phyloP scores from a whole-genome alignment of 202 grass and related monocot genomes.

The Digitaria exilis region DNA sequence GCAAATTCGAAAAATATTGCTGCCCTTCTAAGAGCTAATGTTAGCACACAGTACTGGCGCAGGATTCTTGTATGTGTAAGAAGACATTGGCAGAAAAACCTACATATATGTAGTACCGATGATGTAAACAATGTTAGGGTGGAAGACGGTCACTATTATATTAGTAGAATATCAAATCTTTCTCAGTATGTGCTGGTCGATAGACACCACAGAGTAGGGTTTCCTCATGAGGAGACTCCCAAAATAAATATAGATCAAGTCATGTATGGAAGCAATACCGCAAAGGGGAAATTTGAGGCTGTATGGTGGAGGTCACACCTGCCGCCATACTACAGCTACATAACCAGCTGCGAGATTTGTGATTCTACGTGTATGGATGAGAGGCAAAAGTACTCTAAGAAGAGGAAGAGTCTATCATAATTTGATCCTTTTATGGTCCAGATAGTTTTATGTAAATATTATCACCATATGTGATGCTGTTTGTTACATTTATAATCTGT shows the following conservation, averaged over 20 bases:
- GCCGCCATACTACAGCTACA: constrained; percentile 6
- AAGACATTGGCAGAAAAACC: not conserved
- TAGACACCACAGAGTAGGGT: not conserved
- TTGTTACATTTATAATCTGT: too few species aligned
- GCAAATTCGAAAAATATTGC: not conserved
- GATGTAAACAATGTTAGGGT: not conserved
- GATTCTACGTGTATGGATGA: not conserved
- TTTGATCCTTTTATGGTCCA: not conserved
- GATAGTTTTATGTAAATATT: not conserved
- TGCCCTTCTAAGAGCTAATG: not conserved
- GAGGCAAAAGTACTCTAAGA: not conserved
- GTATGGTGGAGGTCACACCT: constrained; percentile 24
- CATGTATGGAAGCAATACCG: not conserved
- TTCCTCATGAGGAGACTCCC: not conserved
- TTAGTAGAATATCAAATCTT: not conserved
- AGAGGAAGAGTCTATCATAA: not conserved
- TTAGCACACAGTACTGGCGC: not conserved
- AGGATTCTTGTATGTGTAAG: not conserved
- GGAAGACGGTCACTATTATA: not conserved
- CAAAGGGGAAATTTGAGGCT: not conserved
- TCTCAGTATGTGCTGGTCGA: not conserved
- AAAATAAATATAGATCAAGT: not conserved
- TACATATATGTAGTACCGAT: not conserved
- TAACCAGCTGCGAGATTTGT: constrained; percentile 12
- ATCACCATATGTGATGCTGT: too few species aligned